phyloP scores from a whole-genome alignment of 306 rosid species.

The Rosa lucieae region DNA sequence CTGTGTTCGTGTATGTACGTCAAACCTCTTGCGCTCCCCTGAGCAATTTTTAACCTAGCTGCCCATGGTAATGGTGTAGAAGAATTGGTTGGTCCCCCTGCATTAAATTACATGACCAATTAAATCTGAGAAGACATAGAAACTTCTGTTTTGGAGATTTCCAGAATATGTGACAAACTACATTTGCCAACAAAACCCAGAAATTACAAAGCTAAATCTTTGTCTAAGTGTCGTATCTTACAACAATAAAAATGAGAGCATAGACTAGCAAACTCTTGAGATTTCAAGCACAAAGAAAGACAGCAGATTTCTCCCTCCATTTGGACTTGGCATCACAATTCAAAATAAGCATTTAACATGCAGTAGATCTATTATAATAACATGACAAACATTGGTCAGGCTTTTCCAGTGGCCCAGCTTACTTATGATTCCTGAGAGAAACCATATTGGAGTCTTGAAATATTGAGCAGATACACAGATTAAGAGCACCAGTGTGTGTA shows the following conservation, averaged over 20 bases:
- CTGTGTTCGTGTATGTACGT: conserved; percentile 66
- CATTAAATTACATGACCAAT: conserved; percentile 17
- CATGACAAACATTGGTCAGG: conserved; percentile 18
- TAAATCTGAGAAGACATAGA: not conserved
- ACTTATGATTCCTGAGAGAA: conserved; percentile 8
- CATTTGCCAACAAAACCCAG: conserved; percentile 7
- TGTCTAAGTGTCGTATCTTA: not conserved
- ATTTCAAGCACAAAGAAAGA: not conserved
- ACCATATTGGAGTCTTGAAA: conserved; percentile 24
- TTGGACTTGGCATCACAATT: not conserved
- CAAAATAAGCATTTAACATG: conserved; percentile 1
- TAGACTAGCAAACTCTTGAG: not conserved
- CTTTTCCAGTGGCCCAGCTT: conserved; percentile 10
- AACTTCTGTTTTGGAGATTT: not conserved
- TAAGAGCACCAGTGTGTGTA: conserved; percentile 18
- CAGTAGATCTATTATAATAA: conserved; percentile 16
- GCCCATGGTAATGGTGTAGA: conserved; percentile 56
- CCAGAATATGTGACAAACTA: not conserved
- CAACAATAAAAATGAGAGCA: not conserved
- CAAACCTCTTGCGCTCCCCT: conserved; percentile 77
- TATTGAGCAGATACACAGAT: not conserved
- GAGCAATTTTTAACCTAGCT: conserved; percentile 69
- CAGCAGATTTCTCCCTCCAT: not conserved
- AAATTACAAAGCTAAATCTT: not conserved
- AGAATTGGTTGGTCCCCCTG: conserved; percentile 55